Conservation (phyloP, 2,329 filamentous ascomycete species). For the Fusarium sp. region DNA sequence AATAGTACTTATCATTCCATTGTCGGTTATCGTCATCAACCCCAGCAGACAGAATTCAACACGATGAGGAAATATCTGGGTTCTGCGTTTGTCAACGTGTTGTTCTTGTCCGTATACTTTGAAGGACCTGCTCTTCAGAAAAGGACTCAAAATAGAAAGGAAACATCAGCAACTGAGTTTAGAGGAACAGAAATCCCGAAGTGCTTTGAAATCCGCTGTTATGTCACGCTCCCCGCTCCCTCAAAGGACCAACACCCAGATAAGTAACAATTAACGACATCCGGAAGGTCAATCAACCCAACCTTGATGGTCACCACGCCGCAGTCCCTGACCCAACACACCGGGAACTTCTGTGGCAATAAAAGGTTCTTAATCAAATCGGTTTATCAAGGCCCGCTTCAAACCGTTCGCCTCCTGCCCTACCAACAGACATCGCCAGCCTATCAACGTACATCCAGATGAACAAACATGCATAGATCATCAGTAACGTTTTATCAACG, state of each 20-base stretch:
- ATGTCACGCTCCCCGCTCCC: not conserved
- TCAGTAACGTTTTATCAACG: not conserved
- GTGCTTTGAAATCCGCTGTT: not conserved
- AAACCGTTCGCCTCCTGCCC: not conserved
- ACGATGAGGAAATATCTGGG: not conserved
- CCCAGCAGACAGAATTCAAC: not conserved
- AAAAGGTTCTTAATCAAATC: conserved; percentile 3
- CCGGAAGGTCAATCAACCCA: not conserved
- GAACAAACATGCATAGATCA: not conserved
- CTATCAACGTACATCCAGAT: not conserved
- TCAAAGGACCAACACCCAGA: not conserved
- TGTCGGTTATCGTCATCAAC: not conserved
- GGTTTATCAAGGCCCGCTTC: conserved; percentile 8
- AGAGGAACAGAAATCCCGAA: not conserved
- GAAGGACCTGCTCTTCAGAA: too few relatives aligned
- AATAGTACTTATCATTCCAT: not conserved
- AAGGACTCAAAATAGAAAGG: too few relatives aligned
- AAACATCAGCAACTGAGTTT: not conserved
- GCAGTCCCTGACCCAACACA: not conserved
- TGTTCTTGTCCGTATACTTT: too few relatives aligned
- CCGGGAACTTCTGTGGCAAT: conserved; percentile 13
- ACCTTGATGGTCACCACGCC: conserved; percentile 7
- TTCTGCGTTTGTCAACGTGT: too few relatives aligned
- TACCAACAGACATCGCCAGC: not conserved
- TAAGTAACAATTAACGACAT: not conserved